These are phyloP conservation scores for Karstenula rhodostoma DNA, from an alignment of 2,329 filamentous ascomycete genomes.

Conservation along the genomic window DNA sequence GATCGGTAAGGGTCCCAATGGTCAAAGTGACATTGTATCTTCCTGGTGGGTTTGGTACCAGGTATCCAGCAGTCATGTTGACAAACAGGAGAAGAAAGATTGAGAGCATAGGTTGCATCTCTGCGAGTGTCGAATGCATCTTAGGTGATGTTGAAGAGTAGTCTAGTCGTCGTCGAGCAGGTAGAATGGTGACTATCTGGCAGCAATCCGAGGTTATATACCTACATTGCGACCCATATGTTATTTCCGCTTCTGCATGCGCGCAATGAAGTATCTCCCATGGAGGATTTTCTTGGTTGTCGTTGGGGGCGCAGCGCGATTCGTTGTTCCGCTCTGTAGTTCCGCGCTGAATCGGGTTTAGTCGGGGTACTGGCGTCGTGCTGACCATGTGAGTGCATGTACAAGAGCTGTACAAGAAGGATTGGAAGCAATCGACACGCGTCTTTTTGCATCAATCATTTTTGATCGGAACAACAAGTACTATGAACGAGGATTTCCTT, in stretches of 20 bases:
- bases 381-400: not conserved
- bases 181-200: not conserved
- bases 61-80: constrained; percentile 23
- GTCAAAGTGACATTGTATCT: constrained; percentile 32
- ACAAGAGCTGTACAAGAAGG: not conserved
- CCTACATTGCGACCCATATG: not conserved
- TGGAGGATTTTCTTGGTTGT: not conserved
- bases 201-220: not conserved
- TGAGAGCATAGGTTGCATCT: constrained; percentile 22
- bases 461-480: not conserved
- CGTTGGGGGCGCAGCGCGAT: not conserved
- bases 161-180: too few species aligned
- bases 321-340: not conserved
- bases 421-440: not conserved
- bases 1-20: constrained; percentile 28
- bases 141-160: not conserved
- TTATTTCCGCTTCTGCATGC: not conserved
- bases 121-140: not conserved
- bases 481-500: not conserved
- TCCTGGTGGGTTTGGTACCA: constrained; percentile 24
- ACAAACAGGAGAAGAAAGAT: constrained; percentile 19
- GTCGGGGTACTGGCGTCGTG: not conserved
- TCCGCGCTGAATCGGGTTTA: not conserved
- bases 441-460: not conserved
- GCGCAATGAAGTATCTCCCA: not conserved